Conservation (phyloP, 208 protist genomes). For the Leishmania aethiopica region DNA sequence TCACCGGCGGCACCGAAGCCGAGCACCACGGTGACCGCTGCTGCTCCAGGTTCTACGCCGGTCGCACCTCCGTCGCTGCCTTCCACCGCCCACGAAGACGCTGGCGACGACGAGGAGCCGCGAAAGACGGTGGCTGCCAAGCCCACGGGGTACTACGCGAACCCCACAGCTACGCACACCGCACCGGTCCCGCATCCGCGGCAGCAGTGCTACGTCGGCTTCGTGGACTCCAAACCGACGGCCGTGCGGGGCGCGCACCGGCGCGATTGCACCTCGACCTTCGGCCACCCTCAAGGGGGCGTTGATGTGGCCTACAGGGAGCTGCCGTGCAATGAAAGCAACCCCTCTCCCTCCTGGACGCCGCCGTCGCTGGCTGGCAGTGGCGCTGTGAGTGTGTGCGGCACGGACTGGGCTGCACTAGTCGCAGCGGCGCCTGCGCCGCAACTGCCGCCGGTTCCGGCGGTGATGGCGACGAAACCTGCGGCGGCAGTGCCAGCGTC, state of each 20-base stretch:
- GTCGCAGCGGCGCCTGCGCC: conserved; percentile 12
- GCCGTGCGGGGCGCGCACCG: conserved; percentile 15
- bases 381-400: neutral
- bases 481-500: neutral
- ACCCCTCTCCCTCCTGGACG: conserved; percentile 27
- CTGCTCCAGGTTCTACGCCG: neutral
- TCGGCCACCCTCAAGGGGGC: conserved; percentile 2
- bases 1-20: neutral
- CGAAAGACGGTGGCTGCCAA: conserved; percentile 32
- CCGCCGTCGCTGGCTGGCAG: conserved; percentile 19
- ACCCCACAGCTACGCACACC: neutral
- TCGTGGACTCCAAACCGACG: conserved; percentile 20
- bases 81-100: neutral
- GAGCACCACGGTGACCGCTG: neutral
- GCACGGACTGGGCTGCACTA: conserved; percentile 30
- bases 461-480: neutral
- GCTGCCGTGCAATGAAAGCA: conserved; percentile 32
- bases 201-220: neutral
- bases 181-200: neutral
- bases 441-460: neutral
- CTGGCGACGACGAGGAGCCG: neutral
- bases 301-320: conserved; percentile 40
- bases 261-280: neutral
- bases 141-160: neutral
- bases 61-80: neutral